These are phyloP conservation scores for Bassia scoparia DNA, from an alignment of 148 eudicot genomes.

Conservation along the genomic window DNA sequence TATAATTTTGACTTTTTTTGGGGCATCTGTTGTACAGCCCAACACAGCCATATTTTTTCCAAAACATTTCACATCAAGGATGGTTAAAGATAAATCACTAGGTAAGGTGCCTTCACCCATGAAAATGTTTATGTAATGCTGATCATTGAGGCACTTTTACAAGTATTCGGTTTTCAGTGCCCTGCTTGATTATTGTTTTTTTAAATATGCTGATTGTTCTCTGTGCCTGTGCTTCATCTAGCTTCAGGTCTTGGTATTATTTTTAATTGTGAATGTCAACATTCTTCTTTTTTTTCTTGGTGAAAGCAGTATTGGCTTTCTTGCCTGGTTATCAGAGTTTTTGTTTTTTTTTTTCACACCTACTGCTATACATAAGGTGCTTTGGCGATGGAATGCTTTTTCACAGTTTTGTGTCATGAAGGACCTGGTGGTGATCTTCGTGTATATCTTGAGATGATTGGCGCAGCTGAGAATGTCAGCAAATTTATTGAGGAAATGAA, in stretches of 20 bases:
- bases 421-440: constrained; percentile 69
- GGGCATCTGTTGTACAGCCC: constrained; percentile 36
- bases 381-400: neutral
- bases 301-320: neutral
- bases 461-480: constrained; percentile 52
- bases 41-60: constrained; percentile 81
- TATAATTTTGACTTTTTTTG: neutral
- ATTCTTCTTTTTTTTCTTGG: neutral
- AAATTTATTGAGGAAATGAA: constrained; percentile 53
- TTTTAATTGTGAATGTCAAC: neutral
- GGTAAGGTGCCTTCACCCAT: constrained; percentile 55
- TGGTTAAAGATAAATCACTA: constrained; percentile 46
- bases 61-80: constrained; percentile 35
- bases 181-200: no score
- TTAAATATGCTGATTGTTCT: neutral
- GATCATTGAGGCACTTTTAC: no score
- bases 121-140: no score
- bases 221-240: neutral
- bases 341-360: neutral
- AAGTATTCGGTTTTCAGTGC: no score
- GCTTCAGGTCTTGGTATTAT: neutral
- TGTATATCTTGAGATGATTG: constrained; percentile 52
- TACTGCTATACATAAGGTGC: neutral
- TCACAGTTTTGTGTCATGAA: constrained; percentile 15
- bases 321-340: neutral